Evolutionary conservation across 768 basidiomycete genomes (phyloP).

Genomic region (Calvatia gigantea): DNA sequence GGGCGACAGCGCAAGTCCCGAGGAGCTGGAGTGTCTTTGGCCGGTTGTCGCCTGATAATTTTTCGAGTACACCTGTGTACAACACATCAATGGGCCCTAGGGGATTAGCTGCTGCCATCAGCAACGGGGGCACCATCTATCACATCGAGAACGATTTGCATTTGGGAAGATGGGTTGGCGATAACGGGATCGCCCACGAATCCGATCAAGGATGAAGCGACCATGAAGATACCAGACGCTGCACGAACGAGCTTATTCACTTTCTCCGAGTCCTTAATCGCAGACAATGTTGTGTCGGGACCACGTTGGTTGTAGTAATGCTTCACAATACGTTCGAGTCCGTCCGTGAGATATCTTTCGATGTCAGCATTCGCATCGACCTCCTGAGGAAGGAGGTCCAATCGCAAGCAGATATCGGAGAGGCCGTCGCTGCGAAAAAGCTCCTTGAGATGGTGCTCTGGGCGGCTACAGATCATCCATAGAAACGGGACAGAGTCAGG

Average conservation of each 20-base stretch:
- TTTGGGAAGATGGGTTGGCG: neutral
- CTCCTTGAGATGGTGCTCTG: neutral
- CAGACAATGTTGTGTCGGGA: neutral
- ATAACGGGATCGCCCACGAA: neutral
- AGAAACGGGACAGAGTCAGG: neutral
- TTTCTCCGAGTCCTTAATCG: neutral
- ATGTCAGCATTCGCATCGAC: neutral
- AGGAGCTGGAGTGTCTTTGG: neutral
- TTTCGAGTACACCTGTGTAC: neutral
- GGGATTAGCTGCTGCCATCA: neutral
- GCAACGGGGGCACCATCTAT: neutral
- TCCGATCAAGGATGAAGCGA: neutral
- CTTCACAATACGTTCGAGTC: neutral
- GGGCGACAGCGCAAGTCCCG: neutral
- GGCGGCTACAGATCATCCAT: neutral
- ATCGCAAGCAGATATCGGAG: neutral
- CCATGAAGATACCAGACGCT: neutral
- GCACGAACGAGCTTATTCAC: neutral
- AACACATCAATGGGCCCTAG: neutral
- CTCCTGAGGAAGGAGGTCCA: neutral
- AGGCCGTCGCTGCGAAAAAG: neutral
- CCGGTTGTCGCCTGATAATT: no score
- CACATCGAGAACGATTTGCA: neutral
- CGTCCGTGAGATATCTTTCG: neutral
- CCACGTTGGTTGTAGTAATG: neutral